These are phyloP conservation scores for Halteria grandinella DNA, from an alignment of 73 alveolate genomes.

Conservation along the genomic window DNA sequence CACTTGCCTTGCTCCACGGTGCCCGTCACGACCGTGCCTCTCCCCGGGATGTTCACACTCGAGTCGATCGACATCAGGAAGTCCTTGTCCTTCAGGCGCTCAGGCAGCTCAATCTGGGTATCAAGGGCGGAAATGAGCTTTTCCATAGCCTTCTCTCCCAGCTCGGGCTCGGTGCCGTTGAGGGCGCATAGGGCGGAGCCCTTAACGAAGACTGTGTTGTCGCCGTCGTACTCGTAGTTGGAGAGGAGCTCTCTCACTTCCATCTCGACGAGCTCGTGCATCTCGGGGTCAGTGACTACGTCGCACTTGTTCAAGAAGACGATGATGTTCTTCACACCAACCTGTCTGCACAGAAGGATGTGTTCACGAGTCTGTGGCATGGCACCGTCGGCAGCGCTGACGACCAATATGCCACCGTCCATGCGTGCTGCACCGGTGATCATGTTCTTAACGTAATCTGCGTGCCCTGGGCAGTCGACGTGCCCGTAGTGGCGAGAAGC, in stretches of 20 bases:
- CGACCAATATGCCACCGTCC: slow-evolving; percentile 97
- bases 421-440: slow-evolving; percentile 97
- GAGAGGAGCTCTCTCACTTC: slow-evolving; percentile 89
- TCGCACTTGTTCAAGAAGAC: slow-evolving; percentile 86
- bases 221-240: slow-evolving; percentile 86
- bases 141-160: slow-evolving; percentile 72
- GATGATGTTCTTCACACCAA: slow-evolving; percentile 86
- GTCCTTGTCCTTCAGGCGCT: slow-evolving; percentile 75
- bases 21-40: slow-evolving; percentile 97
- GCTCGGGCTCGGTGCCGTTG: slow-evolving; percentile 73
- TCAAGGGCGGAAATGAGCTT: slow-evolving; percentile 82
- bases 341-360: slow-evolving; percentile 86
- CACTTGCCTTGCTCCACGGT: slow-evolving; percentile 93
- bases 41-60: slow-evolving; percentile 83
- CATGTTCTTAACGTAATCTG: slow-evolving; percentile 97
- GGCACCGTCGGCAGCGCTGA: slow-evolving; percentile 95
- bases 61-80: slow-evolving; percentile 85
- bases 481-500: slow-evolving; percentile 93
- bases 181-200: slow-evolving; percentile 88
- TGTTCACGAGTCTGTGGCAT: slow-evolving; percentile 98
- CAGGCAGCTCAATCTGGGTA: slow-evolving; percentile 66
- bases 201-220: slow-evolving; percentile 69
- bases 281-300: slow-evolving; percentile 81
- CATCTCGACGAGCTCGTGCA: slow-evolving; percentile 90
- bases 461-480: slow-evolving; percentile 98